Conservation (phyloP, 495 filamentous ascomycete species). For the Thermothielavioides terrestris region DNA sequence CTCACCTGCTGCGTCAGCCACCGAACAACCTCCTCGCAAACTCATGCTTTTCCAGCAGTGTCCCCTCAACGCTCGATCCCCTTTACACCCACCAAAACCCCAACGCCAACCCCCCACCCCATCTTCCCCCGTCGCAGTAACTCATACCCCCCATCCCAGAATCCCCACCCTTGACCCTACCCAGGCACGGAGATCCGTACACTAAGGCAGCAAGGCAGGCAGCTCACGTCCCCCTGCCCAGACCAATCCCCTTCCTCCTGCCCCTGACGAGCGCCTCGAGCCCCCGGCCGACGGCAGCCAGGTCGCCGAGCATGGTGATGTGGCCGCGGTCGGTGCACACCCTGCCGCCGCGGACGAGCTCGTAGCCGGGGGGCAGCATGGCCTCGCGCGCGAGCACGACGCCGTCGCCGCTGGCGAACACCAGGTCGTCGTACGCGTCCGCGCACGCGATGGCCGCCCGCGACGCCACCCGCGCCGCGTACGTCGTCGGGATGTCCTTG, state of each 20-base stretch:
- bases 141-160: too few species aligned
- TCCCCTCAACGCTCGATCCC: too few species aligned
- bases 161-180: not conserved
- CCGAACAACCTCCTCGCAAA: too few species aligned
- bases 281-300: slow-evolving; percentile 71
- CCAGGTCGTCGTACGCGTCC: slow-evolving; percentile 80
- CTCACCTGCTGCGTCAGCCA: too few species aligned
- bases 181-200: not conserved
- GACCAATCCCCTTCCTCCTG: slow-evolving; percentile 60
- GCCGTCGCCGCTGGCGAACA: slow-evolving; percentile 82
- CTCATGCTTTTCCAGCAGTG: too few species aligned
- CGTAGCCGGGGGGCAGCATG: slow-evolving; percentile 78
- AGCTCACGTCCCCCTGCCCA: not conserved
- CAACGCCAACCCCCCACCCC: too few species aligned
- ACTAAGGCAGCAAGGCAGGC: too few species aligned
- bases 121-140: too few species aligned
- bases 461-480: slow-evolving; percentile 61
- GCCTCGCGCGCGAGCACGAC: slow-evolving; percentile 80
- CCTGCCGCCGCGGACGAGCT: slow-evolving; percentile 56
- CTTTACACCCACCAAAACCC: too few species aligned
- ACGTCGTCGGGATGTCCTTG: slow-evolving; percentile 78
- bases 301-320: slow-evolving; percentile 75
- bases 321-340: slow-evolving; percentile 79
- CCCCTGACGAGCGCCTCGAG: slow-evolving; percentile 57
- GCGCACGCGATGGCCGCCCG: slow-evolving; percentile 55